These are phyloP conservation scores for Isoetes engelmannii DNA, from an alignment of 83 land plant genomes.

Conservation along the genomic window DNA sequence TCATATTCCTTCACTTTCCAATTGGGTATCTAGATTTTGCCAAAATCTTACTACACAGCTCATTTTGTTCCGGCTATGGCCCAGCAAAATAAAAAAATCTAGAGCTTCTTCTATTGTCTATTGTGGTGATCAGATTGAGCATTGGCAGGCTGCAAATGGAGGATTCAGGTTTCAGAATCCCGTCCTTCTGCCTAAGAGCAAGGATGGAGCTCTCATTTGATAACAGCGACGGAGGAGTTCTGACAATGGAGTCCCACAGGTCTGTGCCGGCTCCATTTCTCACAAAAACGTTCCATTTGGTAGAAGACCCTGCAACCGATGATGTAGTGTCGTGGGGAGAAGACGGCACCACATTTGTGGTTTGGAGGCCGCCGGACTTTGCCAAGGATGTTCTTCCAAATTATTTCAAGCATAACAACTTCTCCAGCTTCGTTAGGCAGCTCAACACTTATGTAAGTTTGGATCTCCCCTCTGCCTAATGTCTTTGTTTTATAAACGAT, in stretches of 20 bases:
- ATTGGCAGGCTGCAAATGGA: too few relatives aligned
- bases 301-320: conserved; percentile 21
- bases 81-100: too few relatives aligned
- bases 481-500: background rate
- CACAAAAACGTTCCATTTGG: conserved; percentile 21
- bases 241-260: conserved; percentile 5
- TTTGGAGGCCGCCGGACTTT: conserved; percentile 28
- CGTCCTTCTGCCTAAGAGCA: conserved; percentile 10
- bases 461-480: background rate
- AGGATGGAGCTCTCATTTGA: conserved; percentile 11
- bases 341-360: conserved; percentile 25
- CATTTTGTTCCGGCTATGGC: too few relatives aligned
- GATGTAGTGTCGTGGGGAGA: conserved; percentile 24
- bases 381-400: conserved; percentile 27
- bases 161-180: background rate
- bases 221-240: too few relatives aligned
- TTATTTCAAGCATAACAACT: conserved; percentile 24
- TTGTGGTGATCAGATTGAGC: too few relatives aligned
- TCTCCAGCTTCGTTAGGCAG: conserved; percentile 23
- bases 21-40: too few relatives aligned
- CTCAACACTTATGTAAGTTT: conserved; percentile 25
- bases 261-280: conserved; percentile 22
- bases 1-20: too few relatives aligned
- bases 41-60: too few relatives aligned
- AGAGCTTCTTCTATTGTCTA: too few relatives aligned